Base-by-base conservation (phyloP, 805 yeast genomes). In the Wickerhamiella occidentalis region DNA sequence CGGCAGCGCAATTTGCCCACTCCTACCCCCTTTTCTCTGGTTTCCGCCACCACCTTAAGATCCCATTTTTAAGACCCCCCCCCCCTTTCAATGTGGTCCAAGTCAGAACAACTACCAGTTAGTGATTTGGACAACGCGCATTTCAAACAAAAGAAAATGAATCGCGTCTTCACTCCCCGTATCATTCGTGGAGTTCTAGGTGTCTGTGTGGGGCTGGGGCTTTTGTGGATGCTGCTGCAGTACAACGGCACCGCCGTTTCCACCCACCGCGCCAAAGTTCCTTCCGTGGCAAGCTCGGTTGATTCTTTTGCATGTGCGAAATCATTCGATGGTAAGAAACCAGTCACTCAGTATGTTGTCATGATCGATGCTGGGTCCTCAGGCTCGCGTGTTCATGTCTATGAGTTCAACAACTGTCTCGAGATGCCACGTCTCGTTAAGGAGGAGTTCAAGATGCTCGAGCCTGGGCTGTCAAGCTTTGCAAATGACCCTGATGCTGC, bases 361-460 rank as follows among this genome's bases (percentile, higher is more conserved):
- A 87, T 92, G 96, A 72, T 92, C 50, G 99, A 92, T 70, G 98
- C 98, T 6, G 99, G 98, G 7, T 88, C 97, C 1, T 82, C 95
- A 13, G 98, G 98, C 28, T 87, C 96, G 13, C 80, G 98, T 65
- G 84, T 92, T 36, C 99, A 94, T 66, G 81, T 92, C 44, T 92
- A 94, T 68, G 79, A 83, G 58, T 92, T 92, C 69, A 85, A 86
- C 68, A 79, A 85, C 50, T 88, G 97, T 63, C 72, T 72, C 44
- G 77, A 83, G 35, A 90, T 95, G 50, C 97, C 99, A 40, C 73
- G 69, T 51, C 78, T 92, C 57, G 66, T 86, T 50, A 70, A 74
- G 45, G 98, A 92, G 69, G 77, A 75, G 49, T 92, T 92, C 64
- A 71, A 87, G 62, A 86, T 85, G 96, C 68, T 82, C 57, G 80